Evolutionary conservation across 257 asterid genomes (phyloP), one percentile per base, ranked within the genome.

Genomic region (Solanum chiquidenum): DNA sequence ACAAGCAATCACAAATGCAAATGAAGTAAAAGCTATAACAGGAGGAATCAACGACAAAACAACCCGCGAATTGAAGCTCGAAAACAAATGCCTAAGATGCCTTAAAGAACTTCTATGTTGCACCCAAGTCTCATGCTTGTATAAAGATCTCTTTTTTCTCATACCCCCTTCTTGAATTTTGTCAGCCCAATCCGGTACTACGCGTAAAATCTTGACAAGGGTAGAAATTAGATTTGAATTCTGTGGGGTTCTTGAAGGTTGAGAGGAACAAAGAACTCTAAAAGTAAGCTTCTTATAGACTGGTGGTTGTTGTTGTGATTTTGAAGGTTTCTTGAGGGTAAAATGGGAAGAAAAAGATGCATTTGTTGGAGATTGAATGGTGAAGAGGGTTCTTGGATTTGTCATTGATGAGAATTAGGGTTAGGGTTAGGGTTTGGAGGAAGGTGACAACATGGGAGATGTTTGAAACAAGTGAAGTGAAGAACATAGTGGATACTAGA

Each of bases 151-250:
- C 79, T 92, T 95, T 93, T 88, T 79, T 88, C 73, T 91, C 98
- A 95, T 90, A 20, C 98, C 96, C 7, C 89, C 77, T 84, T 97
- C 99, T 75, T 95, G 89, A 0, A 93, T 85, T 25, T 13, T 16
- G 87, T 97, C 99, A 9, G 96, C 94, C 99, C 99, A 97, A 46
- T 95, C 91, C 20, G 98, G 99, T 16, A 97, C 87, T 9, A 92
- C 91, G 3, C 89, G 91, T 44, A 97, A 83, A 83, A 93, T 86
- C 46, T 94, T 91, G 12, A 88, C 25, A 6, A 95, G 88, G 83
- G 90, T 52, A 21, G 89, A 73, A 16, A 86, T 90, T 73, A 86
- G 91, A 83, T 88, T 72, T 6, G 93, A 68, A 18, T 92, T 58
- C 69, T 86, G 86, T 14, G 93, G 80, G 58, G 86, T 58, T 80